A percentile compares a stretch with the other conserved stretches of the same genome.
Conservation (phyloP, 208 protist species). For the Lotmaria passim region DNA sequence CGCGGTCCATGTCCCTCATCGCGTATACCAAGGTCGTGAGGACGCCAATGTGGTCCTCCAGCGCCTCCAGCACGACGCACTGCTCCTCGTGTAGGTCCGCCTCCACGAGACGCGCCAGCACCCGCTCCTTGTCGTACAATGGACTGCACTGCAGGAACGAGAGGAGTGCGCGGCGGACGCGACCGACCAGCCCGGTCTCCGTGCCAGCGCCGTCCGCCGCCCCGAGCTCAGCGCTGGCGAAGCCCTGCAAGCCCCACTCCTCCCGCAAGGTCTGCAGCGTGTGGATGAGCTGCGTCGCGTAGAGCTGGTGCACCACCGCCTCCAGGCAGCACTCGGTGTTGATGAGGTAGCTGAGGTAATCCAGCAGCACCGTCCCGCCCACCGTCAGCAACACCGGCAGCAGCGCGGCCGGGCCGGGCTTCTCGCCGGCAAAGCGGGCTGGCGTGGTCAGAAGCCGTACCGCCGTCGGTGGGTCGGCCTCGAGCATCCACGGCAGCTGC, state of each 20-base stretch:
- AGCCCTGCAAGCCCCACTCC: constrained; percentile 23
- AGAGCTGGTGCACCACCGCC: constrained; percentile 39
- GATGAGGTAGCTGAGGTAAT: constrained; percentile 41
- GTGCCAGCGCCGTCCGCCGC: constrained; percentile 31
- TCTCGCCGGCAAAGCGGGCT: constrained; percentile 5
- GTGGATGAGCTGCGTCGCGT: constrained; percentile 43
- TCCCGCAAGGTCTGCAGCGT: constrained; percentile 32
- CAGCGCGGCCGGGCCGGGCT: constrained; percentile 4
- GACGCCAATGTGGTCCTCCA: constrained; percentile 53
- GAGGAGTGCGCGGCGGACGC: constrained; percentile 41
- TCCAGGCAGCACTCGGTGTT: constrained; percentile 22
- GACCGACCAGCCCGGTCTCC: constrained; percentile 50
- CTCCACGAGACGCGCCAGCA: constrained; percentile 40
- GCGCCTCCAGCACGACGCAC: constrained; percentile 36
- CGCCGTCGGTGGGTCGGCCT: constrained; percentile 12
- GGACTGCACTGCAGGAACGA: constrained; percentile 38
- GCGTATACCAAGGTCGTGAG: constrained; percentile 52
- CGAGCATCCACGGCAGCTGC: constrained; percentile 60
- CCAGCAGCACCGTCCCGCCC: constrained; percentile 26
- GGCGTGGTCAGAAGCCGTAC: constrained; percentile 28
- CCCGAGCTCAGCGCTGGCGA: constrained; percentile 13
- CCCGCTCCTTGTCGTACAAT: constrained; percentile 43
- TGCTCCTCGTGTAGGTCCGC: constrained; percentile 48
- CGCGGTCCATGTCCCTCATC: constrained; percentile 41
- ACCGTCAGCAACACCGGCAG: constrained; percentile 20